phyloP scores from a whole-genome alignment of 129 eudicot species.

The Arctium lappa region DNA sequence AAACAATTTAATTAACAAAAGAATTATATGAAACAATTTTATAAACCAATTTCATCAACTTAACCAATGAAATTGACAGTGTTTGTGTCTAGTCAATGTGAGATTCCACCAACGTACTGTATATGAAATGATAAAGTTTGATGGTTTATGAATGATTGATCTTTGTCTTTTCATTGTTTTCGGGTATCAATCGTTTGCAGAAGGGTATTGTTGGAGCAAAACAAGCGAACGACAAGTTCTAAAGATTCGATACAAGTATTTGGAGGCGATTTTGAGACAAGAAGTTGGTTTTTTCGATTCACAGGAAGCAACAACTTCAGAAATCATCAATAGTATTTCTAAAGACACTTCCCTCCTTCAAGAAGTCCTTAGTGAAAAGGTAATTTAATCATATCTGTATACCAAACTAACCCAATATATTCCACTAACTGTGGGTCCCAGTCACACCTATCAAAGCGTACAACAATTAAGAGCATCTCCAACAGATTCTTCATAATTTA shows the following conservation, averaged over 20 bases:
- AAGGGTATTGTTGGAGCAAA: conserved; percentile 97
- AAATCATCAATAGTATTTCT: conserved; percentile 76
- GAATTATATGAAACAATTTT: no score
- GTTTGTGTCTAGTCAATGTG: no score
- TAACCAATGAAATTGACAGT: no score
- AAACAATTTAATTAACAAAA: no score
- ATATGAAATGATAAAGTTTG: not conserved
- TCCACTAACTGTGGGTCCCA: not conserved
- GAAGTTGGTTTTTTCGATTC: conserved; percentile 98
- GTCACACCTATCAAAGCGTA: no score
- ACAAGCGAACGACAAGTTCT: conserved; percentile 84
- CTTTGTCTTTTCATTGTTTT: not conserved
- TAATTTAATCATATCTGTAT: conserved; percentile 10
- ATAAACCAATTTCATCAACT: no score
- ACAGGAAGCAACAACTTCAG: conserved; percentile 95
- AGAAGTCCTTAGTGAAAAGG: conserved; percentile 97
- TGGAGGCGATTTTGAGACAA: conserved; percentile 87
- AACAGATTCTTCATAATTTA: not conserved
- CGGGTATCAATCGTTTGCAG: conserved; percentile 33
- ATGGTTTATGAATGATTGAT: not conserved
- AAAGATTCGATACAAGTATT: conserved; percentile 76
- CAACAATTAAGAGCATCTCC: not conserved
- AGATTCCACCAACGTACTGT: not conserved
- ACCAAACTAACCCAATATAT: not conserved
- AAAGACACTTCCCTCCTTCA: conserved; percentile 86